phyloP scores from a whole-genome alignment of 164 flowering plant species.

The grape (Vitis vinifera) region DNA sequence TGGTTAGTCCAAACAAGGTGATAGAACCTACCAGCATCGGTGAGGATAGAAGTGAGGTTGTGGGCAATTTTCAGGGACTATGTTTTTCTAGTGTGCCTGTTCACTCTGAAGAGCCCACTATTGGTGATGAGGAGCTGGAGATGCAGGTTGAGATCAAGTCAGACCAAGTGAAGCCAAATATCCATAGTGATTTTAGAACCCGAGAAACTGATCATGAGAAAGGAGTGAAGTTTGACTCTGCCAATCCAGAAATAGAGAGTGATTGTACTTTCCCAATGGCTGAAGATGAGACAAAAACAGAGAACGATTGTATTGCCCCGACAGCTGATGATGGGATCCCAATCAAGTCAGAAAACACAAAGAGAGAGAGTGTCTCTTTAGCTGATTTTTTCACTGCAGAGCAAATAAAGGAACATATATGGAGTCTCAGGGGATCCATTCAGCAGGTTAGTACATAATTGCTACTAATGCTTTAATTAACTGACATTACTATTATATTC shows the following conservation, averaged over 20 bases:
- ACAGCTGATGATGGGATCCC: not conserved
- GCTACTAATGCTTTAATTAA: not conserved
- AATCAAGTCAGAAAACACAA: conserved; percentile 11
- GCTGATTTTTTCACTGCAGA: conserved; percentile 44
- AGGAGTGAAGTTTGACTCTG: not conserved
- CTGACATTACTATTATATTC: not conserved
- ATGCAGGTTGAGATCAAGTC: not conserved
- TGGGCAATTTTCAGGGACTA: not conserved
- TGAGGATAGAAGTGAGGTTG: no score
- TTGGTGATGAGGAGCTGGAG: not conserved
- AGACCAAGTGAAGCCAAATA: not conserved
- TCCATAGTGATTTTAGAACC: no score
- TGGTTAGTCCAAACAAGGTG: not conserved
- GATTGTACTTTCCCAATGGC: no score
- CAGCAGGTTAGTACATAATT: conserved; percentile 29
- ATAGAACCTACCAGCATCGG: not conserved
- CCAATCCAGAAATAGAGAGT: no score
- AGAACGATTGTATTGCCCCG: not conserved
- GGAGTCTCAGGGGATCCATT: conserved; percentile 24
- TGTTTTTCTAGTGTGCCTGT: not conserved
- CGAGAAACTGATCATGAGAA: conserved; percentile 1
- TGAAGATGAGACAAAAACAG: not conserved
- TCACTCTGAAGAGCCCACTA: not conserved
- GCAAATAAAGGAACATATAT: conserved; percentile 40
- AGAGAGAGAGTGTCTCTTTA: conserved; percentile 26